phyloP scores from a whole-genome alignment of 768 basidiomycete genomes.

The Leucocoprinus birnbaumii region DNA sequence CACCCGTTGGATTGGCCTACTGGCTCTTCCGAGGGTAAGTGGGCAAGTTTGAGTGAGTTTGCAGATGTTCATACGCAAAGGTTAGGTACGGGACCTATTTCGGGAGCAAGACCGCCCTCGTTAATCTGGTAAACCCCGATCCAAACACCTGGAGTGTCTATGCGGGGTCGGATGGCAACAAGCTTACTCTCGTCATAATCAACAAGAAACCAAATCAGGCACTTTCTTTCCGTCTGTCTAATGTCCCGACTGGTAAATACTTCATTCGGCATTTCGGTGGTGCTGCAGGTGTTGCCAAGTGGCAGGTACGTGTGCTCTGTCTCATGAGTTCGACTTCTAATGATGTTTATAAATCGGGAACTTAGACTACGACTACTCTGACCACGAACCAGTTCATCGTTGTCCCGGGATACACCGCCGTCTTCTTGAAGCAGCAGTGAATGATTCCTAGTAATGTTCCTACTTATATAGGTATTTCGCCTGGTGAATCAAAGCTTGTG shows the following conservation, averaged over 20 bases:
- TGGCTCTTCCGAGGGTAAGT: conserved; percentile 54
- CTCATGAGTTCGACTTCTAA: neutral
- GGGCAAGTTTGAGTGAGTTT: neutral
- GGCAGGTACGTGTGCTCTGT: conserved; percentile 40
- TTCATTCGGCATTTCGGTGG: conserved; percentile 58
- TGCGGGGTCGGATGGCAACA: conserved; percentile 39
- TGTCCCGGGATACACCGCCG: conserved; percentile 28
- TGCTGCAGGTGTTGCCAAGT: conserved; percentile 49
- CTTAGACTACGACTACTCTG: conserved; percentile 26
- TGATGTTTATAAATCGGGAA: neutral
- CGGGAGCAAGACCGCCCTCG: conserved; percentile 39
- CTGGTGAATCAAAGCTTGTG: too few relatives aligned
- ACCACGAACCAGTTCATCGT: conserved; percentile 27
- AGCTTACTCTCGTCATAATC: conserved; percentile 42
- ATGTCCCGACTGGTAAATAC: conserved; percentile 45
- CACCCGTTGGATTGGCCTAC: conserved; percentile 49
- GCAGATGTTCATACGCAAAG: neutral
- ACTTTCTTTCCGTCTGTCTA: conserved; percentile 38
- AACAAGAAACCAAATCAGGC: conserved; percentile 46
- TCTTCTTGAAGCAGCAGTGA: conserved; percentile 25
- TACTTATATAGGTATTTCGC: too few relatives aligned
- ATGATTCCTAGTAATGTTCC: too few relatives aligned
- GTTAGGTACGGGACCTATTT: conserved; percentile 44
- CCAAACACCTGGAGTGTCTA: conserved; percentile 44
- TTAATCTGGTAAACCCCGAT: conserved; percentile 38